These are phyloP conservation scores for Aureobasidium mangrovei DNA, from an alignment of 2,329 filamentous ascomycete genomes.

Conservation along the genomic window DNA sequence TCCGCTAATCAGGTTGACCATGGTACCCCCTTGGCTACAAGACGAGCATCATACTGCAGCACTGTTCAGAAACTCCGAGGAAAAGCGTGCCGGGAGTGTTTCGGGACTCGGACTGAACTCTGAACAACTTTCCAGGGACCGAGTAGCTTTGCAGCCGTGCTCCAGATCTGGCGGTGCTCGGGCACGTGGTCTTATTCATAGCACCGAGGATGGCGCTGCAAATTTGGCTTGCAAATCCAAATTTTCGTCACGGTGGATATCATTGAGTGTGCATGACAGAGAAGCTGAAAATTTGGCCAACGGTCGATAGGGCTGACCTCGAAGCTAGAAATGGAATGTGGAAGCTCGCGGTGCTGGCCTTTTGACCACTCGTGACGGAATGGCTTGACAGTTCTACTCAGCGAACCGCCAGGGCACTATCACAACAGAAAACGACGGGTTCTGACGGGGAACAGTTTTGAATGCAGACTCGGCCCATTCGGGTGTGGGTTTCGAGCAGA, in stretches of 20 bases:
- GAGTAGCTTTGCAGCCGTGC: no score
- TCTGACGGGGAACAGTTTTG: no score
- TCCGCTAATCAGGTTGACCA: no score
- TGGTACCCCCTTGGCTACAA: no score
- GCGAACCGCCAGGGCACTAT: neutral
- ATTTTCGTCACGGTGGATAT: neutral
- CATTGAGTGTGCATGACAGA: slow-evolving; percentile 3
- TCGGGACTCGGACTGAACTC: no score
- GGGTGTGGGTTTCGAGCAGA: neutral
- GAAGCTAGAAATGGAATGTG: no score
- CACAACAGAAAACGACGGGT: neutral
- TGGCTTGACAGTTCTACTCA: neutral
- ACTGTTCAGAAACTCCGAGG: no score
- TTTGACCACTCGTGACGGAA: neutral
- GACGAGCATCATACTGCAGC: no score
- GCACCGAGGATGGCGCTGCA: neutral
- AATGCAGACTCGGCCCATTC: neutral
- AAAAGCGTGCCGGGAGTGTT: no score
- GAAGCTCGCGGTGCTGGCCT: neutral
- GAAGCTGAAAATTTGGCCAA: neutral
- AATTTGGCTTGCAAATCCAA: neutral
- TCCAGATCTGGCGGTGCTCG: slow-evolving; percentile 1
- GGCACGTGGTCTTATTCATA: neutral
- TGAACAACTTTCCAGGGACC: no score
- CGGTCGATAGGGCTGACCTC: slow-evolving; percentile 3